These are phyloP conservation scores for Picochlorum sp. DNA, from an alignment of 139 green algal genomes.

Conservation along the genomic window DNA sequence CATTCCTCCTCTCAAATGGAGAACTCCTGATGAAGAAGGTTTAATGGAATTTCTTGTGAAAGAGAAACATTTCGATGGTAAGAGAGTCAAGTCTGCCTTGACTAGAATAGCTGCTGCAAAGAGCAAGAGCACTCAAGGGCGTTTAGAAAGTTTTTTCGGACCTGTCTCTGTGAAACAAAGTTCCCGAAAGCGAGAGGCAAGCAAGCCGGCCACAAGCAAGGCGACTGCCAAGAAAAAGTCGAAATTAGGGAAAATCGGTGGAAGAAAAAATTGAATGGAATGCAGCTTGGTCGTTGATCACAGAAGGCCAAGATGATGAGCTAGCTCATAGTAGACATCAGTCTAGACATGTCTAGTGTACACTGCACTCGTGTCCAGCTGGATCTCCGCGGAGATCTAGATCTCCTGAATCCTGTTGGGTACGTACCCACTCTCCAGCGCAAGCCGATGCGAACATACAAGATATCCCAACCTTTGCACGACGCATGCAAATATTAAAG, in stretches of 20 bases:
- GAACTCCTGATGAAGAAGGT: constrained; percentile 73
- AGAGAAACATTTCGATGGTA: constrained; percentile 91
- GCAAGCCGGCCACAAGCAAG: constrained; percentile 22
- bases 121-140: constrained; percentile 58
- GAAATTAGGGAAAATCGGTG: constrained; percentile 24
- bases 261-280: constrained; percentile 4
- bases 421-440: too few species aligned
- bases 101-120: constrained; percentile 55
- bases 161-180: constrained; percentile 28
- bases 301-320: too few species aligned
- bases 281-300: too few species aligned
- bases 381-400: too few species aligned
- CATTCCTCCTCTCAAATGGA: constrained; percentile 76
- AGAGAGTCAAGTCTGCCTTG: constrained; percentile 65
- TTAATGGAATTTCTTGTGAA: constrained; percentile 84
- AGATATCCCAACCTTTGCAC: too few species aligned
- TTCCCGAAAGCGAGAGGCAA: constrained; percentile 39
- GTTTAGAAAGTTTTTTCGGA: constrained; percentile 43
- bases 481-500: too few species aligned
- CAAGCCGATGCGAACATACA: too few species aligned
- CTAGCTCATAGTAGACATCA: too few species aligned
- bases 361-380: too few species aligned
- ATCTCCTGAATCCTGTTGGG: too few species aligned
- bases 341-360: too few species aligned
- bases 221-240: constrained; percentile 21